Evolutionary conservation across 441 rosid genomes (phyloP).

Genomic region (Gossypium lobatum): DNA sequence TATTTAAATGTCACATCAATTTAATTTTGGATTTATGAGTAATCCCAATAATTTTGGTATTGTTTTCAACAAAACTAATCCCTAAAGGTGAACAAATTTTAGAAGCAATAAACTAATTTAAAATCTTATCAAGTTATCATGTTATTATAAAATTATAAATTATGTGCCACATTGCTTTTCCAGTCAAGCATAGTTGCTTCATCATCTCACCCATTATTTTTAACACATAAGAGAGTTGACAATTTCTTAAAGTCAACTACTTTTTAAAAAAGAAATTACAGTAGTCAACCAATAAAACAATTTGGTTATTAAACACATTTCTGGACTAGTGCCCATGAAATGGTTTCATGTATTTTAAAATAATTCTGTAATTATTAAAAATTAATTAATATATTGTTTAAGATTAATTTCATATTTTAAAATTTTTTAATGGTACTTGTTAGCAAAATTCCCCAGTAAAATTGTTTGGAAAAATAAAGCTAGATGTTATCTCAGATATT

Average conservation of each 20-base stretch:
- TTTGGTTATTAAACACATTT: background rate
- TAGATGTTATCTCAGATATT: too few species aligned
- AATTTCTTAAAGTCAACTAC: constrained; percentile 11
- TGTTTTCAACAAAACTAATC: constrained; percentile 5
- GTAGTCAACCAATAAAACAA: constrained; percentile 8
- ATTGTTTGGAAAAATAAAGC: too few species aligned
- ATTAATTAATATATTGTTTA: background rate
- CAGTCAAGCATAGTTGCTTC: background rate
- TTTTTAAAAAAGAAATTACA: too few species aligned
- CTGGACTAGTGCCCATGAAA: constrained; percentile 16
- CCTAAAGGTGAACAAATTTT: background rate
- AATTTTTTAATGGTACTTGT: too few species aligned
- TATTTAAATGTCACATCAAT: background rate
- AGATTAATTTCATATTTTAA: background rate
- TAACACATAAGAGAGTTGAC: constrained; percentile 17
- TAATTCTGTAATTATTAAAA: background rate
- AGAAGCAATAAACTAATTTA: background rate
- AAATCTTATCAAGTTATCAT: background rate
- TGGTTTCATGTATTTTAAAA: background rate
- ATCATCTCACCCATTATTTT: background rate
- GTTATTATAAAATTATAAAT: background rate
- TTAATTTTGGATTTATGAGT: background rate
- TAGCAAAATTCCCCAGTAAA: too few species aligned
- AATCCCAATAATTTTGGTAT: background rate
- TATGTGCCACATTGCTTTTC: constrained; percentile 3